These are phyloP conservation scores for Xylaria multiplex DNA, from an alignment of 2,329 filamentous ascomycete genomes.

Conservation along the genomic window DNA sequence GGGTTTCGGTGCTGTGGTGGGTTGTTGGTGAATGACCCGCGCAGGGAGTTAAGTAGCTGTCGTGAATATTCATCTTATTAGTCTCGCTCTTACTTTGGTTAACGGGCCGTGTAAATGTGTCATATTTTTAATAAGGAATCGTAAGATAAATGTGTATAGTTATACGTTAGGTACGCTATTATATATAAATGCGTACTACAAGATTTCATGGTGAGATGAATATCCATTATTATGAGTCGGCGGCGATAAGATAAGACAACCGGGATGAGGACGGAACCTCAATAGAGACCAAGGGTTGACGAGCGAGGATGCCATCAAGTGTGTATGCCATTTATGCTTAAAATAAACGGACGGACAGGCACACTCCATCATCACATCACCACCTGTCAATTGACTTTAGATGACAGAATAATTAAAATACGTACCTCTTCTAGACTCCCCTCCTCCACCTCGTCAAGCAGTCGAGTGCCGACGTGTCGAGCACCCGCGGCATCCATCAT, in stretches of 20 bases:
- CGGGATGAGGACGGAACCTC: conserved; percentile 5
- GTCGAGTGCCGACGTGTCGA: conserved; percentile 57
- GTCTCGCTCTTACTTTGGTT: background rate
- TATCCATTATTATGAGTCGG: conserved; percentile 12
- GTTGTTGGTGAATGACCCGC: conserved; percentile 25
- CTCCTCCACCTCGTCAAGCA: conserved; percentile 67
- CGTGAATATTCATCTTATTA: background rate
- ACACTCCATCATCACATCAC: background rate
- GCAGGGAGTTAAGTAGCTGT: conserved; percentile 43
- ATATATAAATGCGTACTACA: conserved; percentile 6
- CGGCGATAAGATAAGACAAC: conserved; percentile 44
- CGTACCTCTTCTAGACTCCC: conserved; percentile 68
- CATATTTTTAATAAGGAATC: conserved; percentile 4
- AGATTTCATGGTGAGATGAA: conserved; percentile 28
- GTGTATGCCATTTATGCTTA: background rate
- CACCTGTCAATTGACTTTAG: too few relatives aligned
- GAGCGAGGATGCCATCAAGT: background rate
- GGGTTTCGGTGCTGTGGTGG: conserved; percentile 33
- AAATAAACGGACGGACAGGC: background rate
- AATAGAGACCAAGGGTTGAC: conserved; percentile 2
- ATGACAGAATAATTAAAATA: conserved; percentile 8
- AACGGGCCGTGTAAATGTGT: background rate
- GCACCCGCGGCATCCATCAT: conserved; percentile 52
- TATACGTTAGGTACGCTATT: background rate
- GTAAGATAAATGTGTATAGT: conserved; percentile 10